phyloP scores from a whole-genome alignment of 2,329 filamentous ascomycete species.

The Parasarocladium wereldwijsianum region DNA sequence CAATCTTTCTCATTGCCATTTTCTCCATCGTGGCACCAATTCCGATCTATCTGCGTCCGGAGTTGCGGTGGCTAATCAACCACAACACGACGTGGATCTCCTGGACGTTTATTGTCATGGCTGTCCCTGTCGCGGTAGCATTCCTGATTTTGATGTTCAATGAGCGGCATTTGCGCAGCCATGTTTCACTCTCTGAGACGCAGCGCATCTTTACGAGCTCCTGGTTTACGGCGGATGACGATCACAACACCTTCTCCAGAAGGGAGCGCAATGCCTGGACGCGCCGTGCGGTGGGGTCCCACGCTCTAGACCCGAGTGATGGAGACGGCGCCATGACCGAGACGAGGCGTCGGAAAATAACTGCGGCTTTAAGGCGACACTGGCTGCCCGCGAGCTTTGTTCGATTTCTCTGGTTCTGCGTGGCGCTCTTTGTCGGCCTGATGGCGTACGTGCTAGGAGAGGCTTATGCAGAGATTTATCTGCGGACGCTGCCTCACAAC shows the following conservation, averaged over 20 bases:
- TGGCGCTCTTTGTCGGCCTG: constrained; percentile 45
- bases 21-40: constrained; percentile 45
- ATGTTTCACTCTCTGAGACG: constrained; percentile 48
- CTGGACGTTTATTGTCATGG: constrained; percentile 58
- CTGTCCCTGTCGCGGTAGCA: constrained; percentile 50
- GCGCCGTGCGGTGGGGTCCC: constrained; percentile 21
- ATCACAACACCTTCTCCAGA: constrained; percentile 19
- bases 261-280: constrained; percentile 23
- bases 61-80: constrained; percentile 35
- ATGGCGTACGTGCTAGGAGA: constrained; percentile 54
- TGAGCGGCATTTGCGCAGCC: constrained; percentile 46
- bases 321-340: not conserved
- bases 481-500: constrained; percentile 50
- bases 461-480: constrained; percentile 54
- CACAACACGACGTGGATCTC: constrained; percentile 57
- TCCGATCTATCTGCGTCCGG: constrained; percentile 40
- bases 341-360: constrained; percentile 3
- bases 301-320: constrained; percentile 12
- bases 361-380: constrained; percentile 28
- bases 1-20: constrained; percentile 44
- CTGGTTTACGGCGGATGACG: constrained; percentile 40
- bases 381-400: constrained; percentile 55
- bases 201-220: constrained; percentile 52
- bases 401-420: constrained; percentile 55
- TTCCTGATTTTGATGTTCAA: constrained; percentile 49